Conservation (phyloP, 768 basidiomycete species). For the Kwoniella pini region DNA sequence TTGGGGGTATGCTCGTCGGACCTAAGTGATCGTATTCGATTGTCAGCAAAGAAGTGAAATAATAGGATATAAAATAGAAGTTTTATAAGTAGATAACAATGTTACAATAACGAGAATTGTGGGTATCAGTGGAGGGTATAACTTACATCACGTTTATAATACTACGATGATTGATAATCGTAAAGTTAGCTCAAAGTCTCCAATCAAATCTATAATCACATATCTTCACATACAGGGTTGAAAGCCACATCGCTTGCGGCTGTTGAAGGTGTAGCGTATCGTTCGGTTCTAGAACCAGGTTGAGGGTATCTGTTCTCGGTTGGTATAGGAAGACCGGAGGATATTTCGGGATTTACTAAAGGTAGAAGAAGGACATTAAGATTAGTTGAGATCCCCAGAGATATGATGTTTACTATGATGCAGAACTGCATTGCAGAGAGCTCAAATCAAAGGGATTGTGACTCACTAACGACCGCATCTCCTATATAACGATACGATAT, state of each 20-base stretch:
- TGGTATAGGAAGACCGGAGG: constrained; percentile 79
- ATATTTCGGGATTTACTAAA: constrained; percentile 81
- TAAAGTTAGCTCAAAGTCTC: neutral
- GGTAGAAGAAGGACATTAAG: neutral
- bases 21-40: constrained; percentile 32
- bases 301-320: constrained; percentile 75
- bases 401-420: neutral
- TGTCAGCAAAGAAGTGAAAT: constrained; percentile 5
- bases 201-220: neutral
- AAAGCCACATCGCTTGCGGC: constrained; percentile 63
- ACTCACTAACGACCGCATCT: constrained; percentile 65
- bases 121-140: neutral
- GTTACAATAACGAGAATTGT: neutral
- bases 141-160: constrained; percentile 89
- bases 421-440: constrained; percentile 1
- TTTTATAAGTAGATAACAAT: no score
- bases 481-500: constrained; percentile 58
- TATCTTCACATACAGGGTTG: constrained; percentile 34
- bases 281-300: constrained; percentile 83
- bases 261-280: constrained; percentile 82
- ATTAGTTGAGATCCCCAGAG: neutral
- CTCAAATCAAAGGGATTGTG: neutral
- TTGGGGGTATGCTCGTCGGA: constrained; percentile 82
- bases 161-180: constrained; percentile 52
- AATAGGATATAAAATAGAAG: neutral